Percentiles rank a stretch among this genome's conserved stretches.
Conservation (phyloP, 805 yeast genomes). For the Hagleromyces aurorensis region DNA sequence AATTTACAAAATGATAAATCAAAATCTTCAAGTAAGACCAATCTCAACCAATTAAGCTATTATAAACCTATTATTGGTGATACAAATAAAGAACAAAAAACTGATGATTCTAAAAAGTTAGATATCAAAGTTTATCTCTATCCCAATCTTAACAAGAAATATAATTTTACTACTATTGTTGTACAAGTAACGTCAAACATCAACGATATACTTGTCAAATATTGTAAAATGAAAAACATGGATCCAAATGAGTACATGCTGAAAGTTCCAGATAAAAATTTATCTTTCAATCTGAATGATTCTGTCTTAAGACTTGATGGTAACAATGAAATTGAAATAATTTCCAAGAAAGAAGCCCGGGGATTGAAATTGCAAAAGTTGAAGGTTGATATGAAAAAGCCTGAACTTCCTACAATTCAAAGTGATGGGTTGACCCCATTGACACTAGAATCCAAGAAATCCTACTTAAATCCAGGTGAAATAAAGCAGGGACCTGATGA, state of each 20-base stretch:
- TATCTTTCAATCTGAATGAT: constrained; percentile 32
- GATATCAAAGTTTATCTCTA: constrained; percentile 29
- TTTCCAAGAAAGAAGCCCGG: constrained; percentile 38
- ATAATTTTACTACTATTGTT: constrained; percentile 26
- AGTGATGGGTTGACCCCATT: constrained; percentile 30
- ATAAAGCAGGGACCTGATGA: constrained; percentile 3
- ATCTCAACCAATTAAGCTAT: constrained; percentile 30
- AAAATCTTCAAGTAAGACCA: constrained; percentile 6
- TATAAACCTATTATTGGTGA: constrained; percentile 33
- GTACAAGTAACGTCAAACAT: constrained; percentile 31
- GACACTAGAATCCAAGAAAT: constrained; percentile 21
- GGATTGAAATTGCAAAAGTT: constrained; percentile 28
- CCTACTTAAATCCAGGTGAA: constrained; percentile 17
- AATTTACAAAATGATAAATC: constrained; percentile 1
- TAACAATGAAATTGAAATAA: constrained; percentile 34
- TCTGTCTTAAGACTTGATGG: constrained; percentile 37
- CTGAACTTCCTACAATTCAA: constrained; percentile 29
- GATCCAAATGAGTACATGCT: constrained; percentile 33
- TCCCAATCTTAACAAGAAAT: constrained; percentile 27
- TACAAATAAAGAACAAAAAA: constrained; percentile 10
- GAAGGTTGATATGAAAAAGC: constrained; percentile 23
- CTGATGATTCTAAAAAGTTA: constrained; percentile 23
- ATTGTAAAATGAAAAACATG: constrained; percentile 29
- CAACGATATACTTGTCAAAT: constrained; percentile 32
- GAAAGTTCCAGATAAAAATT: constrained; percentile 29